Conservation (phyloP, 148 eudicot species). For the Salicornia ramosissima region DNA sequence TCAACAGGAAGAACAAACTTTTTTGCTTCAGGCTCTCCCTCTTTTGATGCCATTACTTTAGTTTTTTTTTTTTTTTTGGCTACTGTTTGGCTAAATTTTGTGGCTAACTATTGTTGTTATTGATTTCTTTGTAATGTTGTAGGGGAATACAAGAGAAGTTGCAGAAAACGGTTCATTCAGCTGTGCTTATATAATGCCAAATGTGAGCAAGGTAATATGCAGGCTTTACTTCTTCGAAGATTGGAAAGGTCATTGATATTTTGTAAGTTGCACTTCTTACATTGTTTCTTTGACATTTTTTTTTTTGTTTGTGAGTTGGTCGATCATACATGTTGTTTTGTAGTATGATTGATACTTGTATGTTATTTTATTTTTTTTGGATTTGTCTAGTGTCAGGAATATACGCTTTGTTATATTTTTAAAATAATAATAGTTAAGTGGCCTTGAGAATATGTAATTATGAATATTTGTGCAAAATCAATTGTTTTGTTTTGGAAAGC, state of each 20-base stretch:
- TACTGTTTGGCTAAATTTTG: background rate
- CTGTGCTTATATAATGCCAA: background rate
- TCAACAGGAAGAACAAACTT: no score
- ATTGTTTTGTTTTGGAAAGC: no score
- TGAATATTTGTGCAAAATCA: no score
- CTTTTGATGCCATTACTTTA: no score
- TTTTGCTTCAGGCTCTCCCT: no score
- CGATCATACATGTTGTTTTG: background rate
- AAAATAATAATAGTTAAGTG: no score
- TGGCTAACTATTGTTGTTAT: background rate
- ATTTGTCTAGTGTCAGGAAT: no score
- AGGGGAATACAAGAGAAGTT: background rate
- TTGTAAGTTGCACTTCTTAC: background rate
- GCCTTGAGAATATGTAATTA: no score
- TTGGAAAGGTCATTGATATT: background rate
- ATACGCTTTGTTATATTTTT: no score
- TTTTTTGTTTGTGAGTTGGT: background rate
- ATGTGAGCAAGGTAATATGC: background rate
- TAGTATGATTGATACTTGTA: background rate
- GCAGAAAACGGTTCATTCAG: background rate
- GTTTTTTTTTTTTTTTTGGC: no score
- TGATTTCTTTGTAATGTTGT: background rate
- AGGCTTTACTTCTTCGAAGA: background rate
- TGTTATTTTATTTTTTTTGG: background rate
- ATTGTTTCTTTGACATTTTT: background rate